Evolutionary conservation across 345 rosid species (phyloP), one percentile per base, ranked within the genome.

Genomic region (Corchorus capsularis): DNA sequence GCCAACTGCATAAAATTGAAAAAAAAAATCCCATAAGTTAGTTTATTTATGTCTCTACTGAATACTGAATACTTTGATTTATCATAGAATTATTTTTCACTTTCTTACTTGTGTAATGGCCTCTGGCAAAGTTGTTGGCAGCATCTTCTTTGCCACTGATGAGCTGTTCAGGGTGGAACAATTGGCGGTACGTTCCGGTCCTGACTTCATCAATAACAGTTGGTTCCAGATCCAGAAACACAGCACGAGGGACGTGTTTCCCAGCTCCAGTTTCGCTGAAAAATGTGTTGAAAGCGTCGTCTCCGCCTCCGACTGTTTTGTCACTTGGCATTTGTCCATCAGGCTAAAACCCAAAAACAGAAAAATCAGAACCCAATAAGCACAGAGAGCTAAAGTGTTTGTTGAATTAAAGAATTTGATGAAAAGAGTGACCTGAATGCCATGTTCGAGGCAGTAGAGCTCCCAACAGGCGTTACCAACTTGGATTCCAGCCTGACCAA

Each of bases 381-480:
- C 27, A 27, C 1, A 27, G 1, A 27, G 68, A 4, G 16, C 49
- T 56, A 41, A 69, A 65, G 50, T 62, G 1, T 49, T 4, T 22
- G 35, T 20, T 27, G 41, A 4, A 41, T 11, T 34, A 34, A 66
- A 49, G 3, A 43, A 49, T 11, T 14, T 50, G 41, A 50, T 13
- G 8, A 39, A 47, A 1, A 1, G 68, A 80, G 46, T 56, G 22
- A 90, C 94, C 94, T 88, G 94, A 59, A 90, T 90, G 57, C 94
- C 94, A 77, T 87, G 92, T 77, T 88, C 94, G 63, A 90, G 82
- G 69, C 85, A 84, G 79, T 79, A 84, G 69, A 89, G 91, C 71
- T 89, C 93, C 93, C 93, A 89, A 65, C 94, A 90, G 47, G 94
- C 91, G 56, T 90, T 90, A 45, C 94, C 94, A 65, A 90, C 94